Conservation (phyloP, 2,329 filamentous ascomycete species). For the Diaporthe amygdali region DNA sequence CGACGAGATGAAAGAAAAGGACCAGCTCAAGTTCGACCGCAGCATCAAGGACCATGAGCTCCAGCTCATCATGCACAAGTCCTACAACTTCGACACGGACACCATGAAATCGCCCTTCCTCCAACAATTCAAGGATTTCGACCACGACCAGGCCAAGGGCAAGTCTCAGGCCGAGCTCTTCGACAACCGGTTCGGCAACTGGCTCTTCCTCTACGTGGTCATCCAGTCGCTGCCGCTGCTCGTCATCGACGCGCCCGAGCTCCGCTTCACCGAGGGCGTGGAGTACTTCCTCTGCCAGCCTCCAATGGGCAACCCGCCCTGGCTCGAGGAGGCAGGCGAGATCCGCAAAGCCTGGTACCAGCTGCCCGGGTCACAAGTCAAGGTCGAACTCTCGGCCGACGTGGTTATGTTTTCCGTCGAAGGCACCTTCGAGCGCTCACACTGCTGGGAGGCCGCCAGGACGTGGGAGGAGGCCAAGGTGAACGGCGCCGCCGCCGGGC, state of each 20-base stretch:
- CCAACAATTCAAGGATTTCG: slow-evolving; percentile 72
- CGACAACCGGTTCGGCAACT: slow-evolving; percentile 77
- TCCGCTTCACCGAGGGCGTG: slow-evolving; percentile 72
- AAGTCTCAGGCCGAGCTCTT: slow-evolving; percentile 69
- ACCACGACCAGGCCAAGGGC: slow-evolving; percentile 69
- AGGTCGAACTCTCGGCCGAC: slow-evolving; percentile 65
- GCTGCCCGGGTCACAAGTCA: slow-evolving; percentile 64
- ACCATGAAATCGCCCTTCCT: slow-evolving; percentile 66
- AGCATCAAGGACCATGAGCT: slow-evolving; percentile 82
- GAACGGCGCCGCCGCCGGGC: slow-evolving; percentile 28
- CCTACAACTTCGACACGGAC: slow-evolving; percentile 79
- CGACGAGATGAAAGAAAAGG: slow-evolving; percentile 69
- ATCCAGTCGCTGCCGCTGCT: slow-evolving; percentile 80
- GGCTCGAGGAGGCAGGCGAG: slow-evolving; percentile 69
- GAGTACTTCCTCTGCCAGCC: slow-evolving; percentile 85
- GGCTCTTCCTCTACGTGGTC: slow-evolving; percentile 81
- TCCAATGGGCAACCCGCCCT: slow-evolving; percentile 74
- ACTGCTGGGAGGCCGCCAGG: slow-evolving; percentile 61
- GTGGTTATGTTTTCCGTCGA: slow-evolving; percentile 66
- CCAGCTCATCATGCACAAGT: slow-evolving; percentile 75
- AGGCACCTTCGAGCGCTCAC: slow-evolving; percentile 63
- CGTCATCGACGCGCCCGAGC: slow-evolving; percentile 74
- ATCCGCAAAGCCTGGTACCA: slow-evolving; percentile 77
- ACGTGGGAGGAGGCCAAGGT: slow-evolving; percentile 46
- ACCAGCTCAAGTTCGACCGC: slow-evolving; percentile 74